Conservation (phyloP, 306 rosid genomes). For the Rosa persica region DNA sequence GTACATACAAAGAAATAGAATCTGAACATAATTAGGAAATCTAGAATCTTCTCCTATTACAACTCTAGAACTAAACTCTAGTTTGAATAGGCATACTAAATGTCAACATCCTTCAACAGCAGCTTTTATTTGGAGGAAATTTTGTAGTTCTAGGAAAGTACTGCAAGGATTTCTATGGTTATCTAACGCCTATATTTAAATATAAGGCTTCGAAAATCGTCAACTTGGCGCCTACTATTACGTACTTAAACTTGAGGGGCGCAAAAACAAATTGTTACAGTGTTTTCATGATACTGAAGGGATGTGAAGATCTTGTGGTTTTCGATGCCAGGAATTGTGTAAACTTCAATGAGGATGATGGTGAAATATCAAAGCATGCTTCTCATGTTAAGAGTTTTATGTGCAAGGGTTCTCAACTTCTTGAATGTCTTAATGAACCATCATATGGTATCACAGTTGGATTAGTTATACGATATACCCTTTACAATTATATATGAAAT, state of each 20-base stretch:
- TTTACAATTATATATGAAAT: background rate
- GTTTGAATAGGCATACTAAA: no score
- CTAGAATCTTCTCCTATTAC: no score
- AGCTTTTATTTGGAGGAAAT: constrained; percentile 1
- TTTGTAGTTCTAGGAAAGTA: background rate
- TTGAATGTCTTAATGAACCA: background rate
- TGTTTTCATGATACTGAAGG: background rate
- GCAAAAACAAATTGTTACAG: background rate
- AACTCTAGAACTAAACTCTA: no score
- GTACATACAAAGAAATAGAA: no score
- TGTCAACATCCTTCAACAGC: no score
- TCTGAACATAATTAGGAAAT: no score
- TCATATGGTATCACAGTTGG: background rate
- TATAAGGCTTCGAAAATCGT: background rate
- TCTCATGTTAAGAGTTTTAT: constrained; percentile 4
- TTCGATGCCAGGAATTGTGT: background rate
- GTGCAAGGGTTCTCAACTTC: background rate
- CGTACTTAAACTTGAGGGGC: background rate
- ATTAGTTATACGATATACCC: background rate
- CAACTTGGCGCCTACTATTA: background rate
- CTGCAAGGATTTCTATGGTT: background rate
- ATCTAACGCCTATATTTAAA: background rate
- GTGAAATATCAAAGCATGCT: constrained; percentile 3
- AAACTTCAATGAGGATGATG: background rate
- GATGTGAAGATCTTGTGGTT: background rate